Percentiles rank a stretch among this genome's conserved stretches.
phyloP scores from a whole-genome alignment of 306 rosid species.

The Trifolium pratense region DNA sequence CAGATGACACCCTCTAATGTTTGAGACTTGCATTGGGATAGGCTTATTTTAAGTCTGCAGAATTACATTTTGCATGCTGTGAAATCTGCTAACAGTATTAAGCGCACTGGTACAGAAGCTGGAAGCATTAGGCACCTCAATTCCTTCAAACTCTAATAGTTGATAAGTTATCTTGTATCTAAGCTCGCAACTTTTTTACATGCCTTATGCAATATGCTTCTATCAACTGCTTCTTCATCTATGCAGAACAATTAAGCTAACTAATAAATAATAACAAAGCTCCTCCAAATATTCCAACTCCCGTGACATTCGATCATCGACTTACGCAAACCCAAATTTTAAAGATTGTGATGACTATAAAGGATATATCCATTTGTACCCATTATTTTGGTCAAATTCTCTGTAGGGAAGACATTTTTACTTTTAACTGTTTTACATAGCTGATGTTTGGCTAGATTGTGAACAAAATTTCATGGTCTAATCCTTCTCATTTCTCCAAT shows the following conservation, averaged over 20 bases:
- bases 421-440: no score
- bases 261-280: not conserved
- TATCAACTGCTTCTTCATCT: not conserved
- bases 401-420: no score
- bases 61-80: no score
- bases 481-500: not conserved
- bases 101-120: no score
- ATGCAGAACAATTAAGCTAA: not conserved
- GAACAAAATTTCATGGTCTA: not conserved
- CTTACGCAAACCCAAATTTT: not conserved
- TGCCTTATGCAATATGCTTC: no score
- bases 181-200: not conserved
- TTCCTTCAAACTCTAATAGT: not conserved
- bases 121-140: no score
- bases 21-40: no score
- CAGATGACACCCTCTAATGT: no score
- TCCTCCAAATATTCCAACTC: conserved; percentile 13
- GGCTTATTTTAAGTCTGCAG: no score
- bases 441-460: not conserved
- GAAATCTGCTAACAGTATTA: not conserved
- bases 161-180: not conserved
- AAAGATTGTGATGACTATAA: not conserved
- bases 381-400: not conserved
- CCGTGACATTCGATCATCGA: not conserved
- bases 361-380: not conserved